Conservation (phyloP, 768 basidiomycete species). For the Chalciporus sphaerocephalus region DNA sequence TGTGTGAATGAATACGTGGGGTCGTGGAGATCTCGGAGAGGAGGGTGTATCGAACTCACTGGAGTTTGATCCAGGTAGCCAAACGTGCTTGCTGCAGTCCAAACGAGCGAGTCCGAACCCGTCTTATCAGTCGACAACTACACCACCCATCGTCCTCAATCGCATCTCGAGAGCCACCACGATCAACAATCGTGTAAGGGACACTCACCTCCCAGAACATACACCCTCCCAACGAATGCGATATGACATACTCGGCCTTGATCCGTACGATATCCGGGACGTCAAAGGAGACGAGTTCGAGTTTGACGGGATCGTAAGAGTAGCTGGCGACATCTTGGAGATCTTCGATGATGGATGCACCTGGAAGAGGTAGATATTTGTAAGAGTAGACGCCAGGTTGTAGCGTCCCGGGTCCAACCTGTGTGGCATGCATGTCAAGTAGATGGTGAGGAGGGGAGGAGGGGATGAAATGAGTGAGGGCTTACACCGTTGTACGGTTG, state of each 20-base stretch:
- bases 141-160: neutral
- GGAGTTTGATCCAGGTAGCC: conserved; percentile 54
- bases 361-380: conserved; percentile 61
- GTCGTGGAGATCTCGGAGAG: neutral
- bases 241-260: conserved; percentile 66
- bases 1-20: neutral
- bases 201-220: conserved; percentile 65
- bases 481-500: conserved; percentile 62
- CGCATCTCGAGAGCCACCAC: too few species aligned
- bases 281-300: conserved; percentile 75
- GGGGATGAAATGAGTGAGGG: neutral
- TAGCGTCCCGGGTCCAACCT: conserved; percentile 65
- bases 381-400: conserved; percentile 54
- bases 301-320: conserved; percentile 64
- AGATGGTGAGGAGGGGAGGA: neutral
- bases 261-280: conserved; percentile 58
- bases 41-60: conserved; percentile 21
- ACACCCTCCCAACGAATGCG: conserved; percentile 57
- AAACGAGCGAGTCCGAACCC: conserved; percentile 56
- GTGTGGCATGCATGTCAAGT: conserved; percentile 5
- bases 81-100: conserved; percentile 42
- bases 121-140: conserved; percentile 58
- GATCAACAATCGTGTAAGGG: neutral
- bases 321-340: conserved; percentile 67
- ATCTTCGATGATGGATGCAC: conserved; percentile 63